Conservation (phyloP, 148 eudicot genomes). For the Arbutus unedo region DNA sequence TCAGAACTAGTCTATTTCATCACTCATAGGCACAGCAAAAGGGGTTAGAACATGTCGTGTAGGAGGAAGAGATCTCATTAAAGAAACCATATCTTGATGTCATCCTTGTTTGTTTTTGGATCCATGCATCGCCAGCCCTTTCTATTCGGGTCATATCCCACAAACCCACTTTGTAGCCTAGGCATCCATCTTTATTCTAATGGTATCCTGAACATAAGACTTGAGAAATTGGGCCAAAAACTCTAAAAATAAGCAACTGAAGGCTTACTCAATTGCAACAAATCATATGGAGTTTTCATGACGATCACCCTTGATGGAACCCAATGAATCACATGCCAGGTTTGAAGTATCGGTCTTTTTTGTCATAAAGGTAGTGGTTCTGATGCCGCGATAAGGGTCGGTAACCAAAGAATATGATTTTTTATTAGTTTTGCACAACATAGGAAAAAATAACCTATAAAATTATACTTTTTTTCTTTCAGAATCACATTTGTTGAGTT, state of each 20-base stretch:
- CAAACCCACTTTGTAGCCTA: neutral
- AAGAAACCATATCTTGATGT: neutral
- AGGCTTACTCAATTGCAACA: neutral
- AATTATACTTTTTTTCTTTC: too few relatives aligned
- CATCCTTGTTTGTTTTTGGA: neutral
- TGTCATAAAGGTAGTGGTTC: too few relatives aligned
- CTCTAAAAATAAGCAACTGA: neutral
- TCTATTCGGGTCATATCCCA: neutral
- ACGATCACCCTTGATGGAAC: neutral
- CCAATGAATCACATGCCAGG: neutral
- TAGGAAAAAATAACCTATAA: too few relatives aligned
- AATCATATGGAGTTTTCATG: too few relatives aligned
- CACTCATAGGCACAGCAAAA: neutral
- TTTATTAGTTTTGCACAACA: too few relatives aligned
- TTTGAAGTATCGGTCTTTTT: too few relatives aligned
- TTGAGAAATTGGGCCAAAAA: neutral
- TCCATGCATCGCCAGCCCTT: neutral
- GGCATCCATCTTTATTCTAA: neutral
- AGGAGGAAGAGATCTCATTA: neutral
- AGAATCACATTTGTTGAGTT: too few relatives aligned
- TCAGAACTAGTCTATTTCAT: neutral
- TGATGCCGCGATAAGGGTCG: too few relatives aligned
- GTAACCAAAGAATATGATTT: too few relatives aligned
- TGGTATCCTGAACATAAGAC: neutral
- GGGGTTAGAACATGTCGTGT: neutral